Percentiles rank a stretch among this genome's conserved stretches.
phyloP scores from a whole-genome alignment of 192 early-diverging fungal genomes.

The Coemansia sp. region DNA sequence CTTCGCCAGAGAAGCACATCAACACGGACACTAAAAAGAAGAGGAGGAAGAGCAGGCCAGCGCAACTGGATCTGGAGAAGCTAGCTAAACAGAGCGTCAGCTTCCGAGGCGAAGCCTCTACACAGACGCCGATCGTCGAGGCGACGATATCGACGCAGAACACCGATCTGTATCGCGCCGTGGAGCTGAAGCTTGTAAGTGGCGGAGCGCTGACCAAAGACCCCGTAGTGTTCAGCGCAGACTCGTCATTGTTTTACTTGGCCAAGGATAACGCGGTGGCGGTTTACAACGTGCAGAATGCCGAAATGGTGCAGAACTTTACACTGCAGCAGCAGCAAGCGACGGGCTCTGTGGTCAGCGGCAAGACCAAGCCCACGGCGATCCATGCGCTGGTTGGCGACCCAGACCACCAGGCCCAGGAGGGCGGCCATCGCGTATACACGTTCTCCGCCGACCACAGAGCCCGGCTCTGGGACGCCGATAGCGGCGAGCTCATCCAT shows the following conservation, averaged over 20 bases:
- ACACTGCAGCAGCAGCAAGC: conserved; percentile 8
- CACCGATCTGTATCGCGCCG: conserved; percentile 23
- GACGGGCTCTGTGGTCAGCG: neutral
- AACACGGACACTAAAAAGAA: neutral
- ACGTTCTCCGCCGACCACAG: conserved; percentile 42
- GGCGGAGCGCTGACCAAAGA: conserved; percentile 43
- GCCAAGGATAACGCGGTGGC: conserved; percentile 50
- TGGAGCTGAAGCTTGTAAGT: conserved; percentile 42
- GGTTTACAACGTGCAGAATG: conserved; percentile 51
- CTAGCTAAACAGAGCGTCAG: conserved; percentile 10
- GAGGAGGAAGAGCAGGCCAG: conserved; percentile 16
- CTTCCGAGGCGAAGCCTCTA: neutral
- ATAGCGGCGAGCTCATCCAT: conserved; percentile 22
- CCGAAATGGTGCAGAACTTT: conserved; percentile 54
- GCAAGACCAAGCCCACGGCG: conserved; percentile 11
- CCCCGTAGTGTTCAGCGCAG: conserved; percentile 46
- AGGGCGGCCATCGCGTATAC: conserved; percentile 23
- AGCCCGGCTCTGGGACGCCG: conserved; percentile 41
- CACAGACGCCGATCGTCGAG: conserved; percentile 29
- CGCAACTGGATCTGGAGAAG: conserved; percentile 14
- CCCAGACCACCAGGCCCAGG: neutral
- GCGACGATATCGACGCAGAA: conserved; percentile 26
- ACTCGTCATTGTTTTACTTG: conserved; percentile 49
- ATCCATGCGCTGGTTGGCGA: conserved; percentile 41
- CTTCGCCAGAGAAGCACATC: neutral